These are phyloP conservation scores for Trichoderma gamsii DNA, from an alignment of 495 filamentous ascomycete genomes.

Conservation along the genomic window DNA sequence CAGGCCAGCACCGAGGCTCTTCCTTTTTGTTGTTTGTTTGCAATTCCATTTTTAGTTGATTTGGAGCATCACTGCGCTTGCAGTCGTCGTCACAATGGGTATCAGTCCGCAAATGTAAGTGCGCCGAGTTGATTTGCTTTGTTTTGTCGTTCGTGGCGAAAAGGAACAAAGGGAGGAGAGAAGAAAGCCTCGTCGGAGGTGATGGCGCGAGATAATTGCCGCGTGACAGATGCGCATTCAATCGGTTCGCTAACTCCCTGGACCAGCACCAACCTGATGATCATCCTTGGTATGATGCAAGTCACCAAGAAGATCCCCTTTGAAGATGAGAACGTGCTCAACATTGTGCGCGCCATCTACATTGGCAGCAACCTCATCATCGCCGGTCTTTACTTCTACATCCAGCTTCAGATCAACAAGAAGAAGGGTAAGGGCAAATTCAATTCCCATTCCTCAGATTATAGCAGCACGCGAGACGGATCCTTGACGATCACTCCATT, in stretches of 20 bases:
- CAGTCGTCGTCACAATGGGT: conserved; percentile 37
- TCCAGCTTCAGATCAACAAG: conserved; percentile 72
- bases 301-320: conserved; percentile 92
- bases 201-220: neutral
- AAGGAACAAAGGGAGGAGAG: neutral
- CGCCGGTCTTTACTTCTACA: conserved; percentile 71
- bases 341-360: conserved; percentile 76
- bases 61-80: conserved; percentile 2
- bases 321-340: conserved; percentile 82
- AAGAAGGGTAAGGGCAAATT: conserved; percentile 85
- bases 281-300: conserved; percentile 98
- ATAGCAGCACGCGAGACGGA: neutral
- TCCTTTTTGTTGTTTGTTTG: neutral
- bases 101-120: conserved; percentile 49
- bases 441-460: neutral
- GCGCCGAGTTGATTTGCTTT: conserved; percentile 11
- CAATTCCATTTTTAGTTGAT: neutral
- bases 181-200: neutral
- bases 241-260: conserved; percentile 20
- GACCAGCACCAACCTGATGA: conserved; percentile 78
- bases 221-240: neutral
- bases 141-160: neutral
- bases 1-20: neutral
- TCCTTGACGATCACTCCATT: neutral
- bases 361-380: conserved; percentile 86